phyloP scores from a whole-genome alignment of 805 yeast species.

The Candida suzukii region DNA sequence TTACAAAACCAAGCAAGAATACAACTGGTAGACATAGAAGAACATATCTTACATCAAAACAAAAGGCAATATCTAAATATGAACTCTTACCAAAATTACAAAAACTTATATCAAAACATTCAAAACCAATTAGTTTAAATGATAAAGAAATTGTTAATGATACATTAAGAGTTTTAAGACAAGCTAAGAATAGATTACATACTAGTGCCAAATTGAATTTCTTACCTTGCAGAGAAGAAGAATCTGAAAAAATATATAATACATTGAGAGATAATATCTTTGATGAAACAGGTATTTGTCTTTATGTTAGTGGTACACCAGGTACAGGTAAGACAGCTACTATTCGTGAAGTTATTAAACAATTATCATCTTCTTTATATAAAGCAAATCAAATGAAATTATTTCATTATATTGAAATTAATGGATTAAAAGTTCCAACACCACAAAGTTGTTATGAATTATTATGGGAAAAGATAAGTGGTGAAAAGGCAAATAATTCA shows the following conservation, averaged over 20 bases:
- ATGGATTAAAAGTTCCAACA: slow-evolving; percentile 77
- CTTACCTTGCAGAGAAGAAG: slow-evolving; percentile 83
- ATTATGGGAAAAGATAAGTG: slow-evolving; percentile 71
- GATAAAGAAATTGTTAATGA: slow-evolving; percentile 5
- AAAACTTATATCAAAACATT: not conserved
- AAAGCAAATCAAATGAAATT: slow-evolving; percentile 14
- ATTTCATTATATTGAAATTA: slow-evolving; percentile 79
- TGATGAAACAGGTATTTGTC: slow-evolving; percentile 69
- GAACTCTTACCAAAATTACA: not conserved
- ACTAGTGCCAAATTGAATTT: slow-evolving; percentile 34
- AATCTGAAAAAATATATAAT: slow-evolving; percentile 63
- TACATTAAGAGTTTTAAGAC: slow-evolving; percentile 20
- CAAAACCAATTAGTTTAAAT: slow-evolving; percentile 2
- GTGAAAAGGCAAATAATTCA: slow-evolving; percentile 48
- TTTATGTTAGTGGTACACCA: slow-evolving; percentile 94
- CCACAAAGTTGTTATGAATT: slow-evolving; percentile 79
- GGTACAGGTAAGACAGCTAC: slow-evolving; percentile 98
- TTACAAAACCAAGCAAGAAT: slow-evolving; percentile 1
- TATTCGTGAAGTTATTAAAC: slow-evolving; percentile 74
- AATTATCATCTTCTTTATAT: slow-evolving; percentile 34
- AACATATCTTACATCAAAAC: not conserved
- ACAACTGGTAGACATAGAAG: not conserved
- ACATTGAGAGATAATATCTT: slow-evolving; percentile 66
- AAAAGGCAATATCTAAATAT: not conserved
- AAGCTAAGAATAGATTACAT: slow-evolving; percentile 33